Evolutionary conservation across 2,329 filamentous ascomycete genomes (phyloP).

Genomic region (Penicillium italicum): DNA sequence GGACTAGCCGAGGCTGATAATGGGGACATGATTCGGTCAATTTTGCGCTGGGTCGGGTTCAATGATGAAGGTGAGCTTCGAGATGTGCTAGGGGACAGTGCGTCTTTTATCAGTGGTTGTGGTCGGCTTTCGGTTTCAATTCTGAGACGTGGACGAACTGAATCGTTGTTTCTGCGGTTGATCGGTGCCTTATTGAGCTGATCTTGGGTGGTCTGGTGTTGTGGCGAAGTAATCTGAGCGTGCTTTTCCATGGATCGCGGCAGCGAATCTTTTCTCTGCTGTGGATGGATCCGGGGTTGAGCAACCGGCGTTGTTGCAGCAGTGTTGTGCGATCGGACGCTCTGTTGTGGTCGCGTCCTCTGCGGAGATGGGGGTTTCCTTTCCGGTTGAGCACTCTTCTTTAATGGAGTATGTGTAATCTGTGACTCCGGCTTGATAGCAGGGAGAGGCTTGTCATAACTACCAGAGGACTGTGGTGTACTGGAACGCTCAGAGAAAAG

Average conservation of each 20-base stretch:
- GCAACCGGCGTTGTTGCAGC: not conserved
- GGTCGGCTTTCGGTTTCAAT: slow-evolving; percentile 3
- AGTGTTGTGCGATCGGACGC: not conserved
- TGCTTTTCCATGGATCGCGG: not conserved
- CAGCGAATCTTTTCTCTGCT: not conserved
- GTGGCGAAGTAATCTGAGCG: not conserved
- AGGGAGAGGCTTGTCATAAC: slow-evolving; percentile 22
- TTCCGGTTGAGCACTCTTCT: not conserved
- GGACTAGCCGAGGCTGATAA: slow-evolving; percentile 3
- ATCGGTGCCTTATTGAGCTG: not conserved
- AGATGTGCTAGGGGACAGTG: slow-evolving; percentile 10
- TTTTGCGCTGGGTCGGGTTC: slow-evolving; percentile 7
- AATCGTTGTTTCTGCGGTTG: not conserved
- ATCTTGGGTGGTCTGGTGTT: not conserved
- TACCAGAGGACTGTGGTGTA: slow-evolving; percentile 15
- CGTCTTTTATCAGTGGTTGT: slow-evolving; percentile 11
- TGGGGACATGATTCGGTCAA: slow-evolving; percentile 18
- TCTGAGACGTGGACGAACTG: not conserved
- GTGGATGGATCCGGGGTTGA: not conserved
- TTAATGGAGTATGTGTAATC: not conserved
- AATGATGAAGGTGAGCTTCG: slow-evolving; percentile 16
- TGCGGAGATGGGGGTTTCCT: not conserved
- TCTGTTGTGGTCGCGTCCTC: not conserved
- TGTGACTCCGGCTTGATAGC: slow-evolving; percentile 17
- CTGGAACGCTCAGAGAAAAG: slow-evolving; percentile 9